Percentiles rank a stretch among this genome's conserved stretches.
phyloP scores from a whole-genome alignment of 78 protist species.

The Emiliania huxleyi region DNA sequence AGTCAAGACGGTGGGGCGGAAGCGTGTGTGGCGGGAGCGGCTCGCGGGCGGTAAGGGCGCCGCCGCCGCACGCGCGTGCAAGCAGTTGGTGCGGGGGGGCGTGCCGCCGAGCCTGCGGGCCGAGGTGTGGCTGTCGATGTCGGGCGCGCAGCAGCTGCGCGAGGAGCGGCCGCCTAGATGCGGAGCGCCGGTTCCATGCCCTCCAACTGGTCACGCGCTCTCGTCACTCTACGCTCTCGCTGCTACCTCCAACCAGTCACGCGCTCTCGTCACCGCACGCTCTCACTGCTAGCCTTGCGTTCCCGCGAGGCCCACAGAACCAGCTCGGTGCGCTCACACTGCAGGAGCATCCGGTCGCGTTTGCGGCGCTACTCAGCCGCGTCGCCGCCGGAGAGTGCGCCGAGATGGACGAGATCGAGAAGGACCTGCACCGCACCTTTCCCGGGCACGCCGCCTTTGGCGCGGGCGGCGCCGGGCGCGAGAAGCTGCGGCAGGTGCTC shows the following conservation, averaged over 20 bases:
- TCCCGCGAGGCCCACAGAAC: too few relatives aligned
- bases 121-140: neutral
- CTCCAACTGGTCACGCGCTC: too few relatives aligned
- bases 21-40: neutral
- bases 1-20: too few relatives aligned
- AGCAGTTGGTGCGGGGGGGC: neutral
- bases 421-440: slow-evolving; percentile 1
- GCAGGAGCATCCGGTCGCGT: neutral
- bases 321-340: too few relatives aligned
- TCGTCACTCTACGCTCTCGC: too few relatives aligned
- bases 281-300: too few relatives aligned
- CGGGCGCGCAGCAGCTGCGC: neutral
- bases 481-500: neutral
- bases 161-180: too few relatives aligned
- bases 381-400: neutral
- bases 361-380: neutral
- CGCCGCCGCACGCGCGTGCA: neutral
- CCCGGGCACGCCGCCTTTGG: neutral
- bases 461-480: neutral
- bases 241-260: too few relatives aligned
- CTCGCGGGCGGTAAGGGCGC: neutral
- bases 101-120: neutral
- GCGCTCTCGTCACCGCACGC: too few relatives aligned
- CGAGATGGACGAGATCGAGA: neutral
- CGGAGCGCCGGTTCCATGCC: too few relatives aligned